Evolutionary conservation across 768 basidiomycete genomes (phyloP).

Genomic region (Leccinum obscurum): DNA sequence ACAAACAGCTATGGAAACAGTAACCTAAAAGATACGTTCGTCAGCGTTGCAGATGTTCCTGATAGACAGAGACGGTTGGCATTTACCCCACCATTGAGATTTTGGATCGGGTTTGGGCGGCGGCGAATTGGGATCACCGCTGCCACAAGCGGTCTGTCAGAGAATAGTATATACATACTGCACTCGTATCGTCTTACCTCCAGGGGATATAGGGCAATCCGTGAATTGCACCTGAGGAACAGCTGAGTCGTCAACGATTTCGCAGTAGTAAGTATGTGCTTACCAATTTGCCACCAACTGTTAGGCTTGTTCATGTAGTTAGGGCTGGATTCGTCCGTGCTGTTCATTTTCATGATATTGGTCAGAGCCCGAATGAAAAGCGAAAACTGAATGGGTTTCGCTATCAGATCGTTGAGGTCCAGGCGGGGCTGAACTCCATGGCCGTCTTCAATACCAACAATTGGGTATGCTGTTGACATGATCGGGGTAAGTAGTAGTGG

Average conservation of each 20-base stretch:
- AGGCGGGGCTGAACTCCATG: slow-evolving; percentile 16
- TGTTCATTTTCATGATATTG: slow-evolving; percentile 8
- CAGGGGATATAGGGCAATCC: slow-evolving; percentile 19
- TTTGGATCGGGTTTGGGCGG: slow-evolving; percentile 4
- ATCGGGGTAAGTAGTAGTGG: not conserved
- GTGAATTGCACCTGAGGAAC: slow-evolving; percentile 15
- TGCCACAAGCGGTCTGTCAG: not conserved
- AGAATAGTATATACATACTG: too few relatives aligned
- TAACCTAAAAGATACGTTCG: slow-evolving; percentile 11
- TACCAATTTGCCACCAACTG: slow-evolving; percentile 26
- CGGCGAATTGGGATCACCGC: slow-evolving; percentile 18
- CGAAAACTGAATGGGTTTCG: slow-evolving; percentile 17
- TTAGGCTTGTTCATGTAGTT: slow-evolving; percentile 18
- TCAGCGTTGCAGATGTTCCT: not conserved
- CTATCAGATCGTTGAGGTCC: slow-evolving; percentile 18
- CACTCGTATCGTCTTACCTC: slow-evolving; percentile 1
- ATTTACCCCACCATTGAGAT: not conserved
- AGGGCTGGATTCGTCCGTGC: not conserved
- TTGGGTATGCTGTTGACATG: slow-evolving; percentile 16
- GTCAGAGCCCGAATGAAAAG: slow-evolving; percentile 22
- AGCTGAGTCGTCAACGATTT: not conserved
- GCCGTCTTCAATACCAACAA: slow-evolving; percentile 5
- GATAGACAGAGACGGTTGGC: not conserved
- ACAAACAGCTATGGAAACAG: slow-evolving; percentile 21
- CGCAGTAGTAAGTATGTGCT: not conserved